These are phyloP conservation scores for Puccinia novopanici DNA, from an alignment of 1,284 basidiomycete genomes.

Conservation along the genomic window DNA sequence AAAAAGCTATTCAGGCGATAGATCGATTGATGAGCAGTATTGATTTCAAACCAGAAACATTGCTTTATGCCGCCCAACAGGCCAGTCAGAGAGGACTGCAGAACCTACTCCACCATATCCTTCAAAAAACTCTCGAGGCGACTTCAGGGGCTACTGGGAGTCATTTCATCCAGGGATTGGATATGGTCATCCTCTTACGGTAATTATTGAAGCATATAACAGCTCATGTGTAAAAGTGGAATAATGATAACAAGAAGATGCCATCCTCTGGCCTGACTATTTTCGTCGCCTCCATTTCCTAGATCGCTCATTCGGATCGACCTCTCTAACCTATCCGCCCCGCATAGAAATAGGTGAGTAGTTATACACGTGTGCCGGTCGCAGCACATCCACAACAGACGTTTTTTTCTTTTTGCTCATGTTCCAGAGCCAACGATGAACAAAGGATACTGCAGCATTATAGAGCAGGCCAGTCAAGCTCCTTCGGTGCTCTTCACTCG, in stretches of 20 bases:
- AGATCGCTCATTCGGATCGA: constrained; percentile 44
- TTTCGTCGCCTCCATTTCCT: background rate
- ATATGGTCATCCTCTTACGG: constrained; percentile 43
- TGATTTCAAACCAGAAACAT: constrained; percentile 50
- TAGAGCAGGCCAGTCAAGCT: constrained; percentile 18
- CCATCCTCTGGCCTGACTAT: background rate
- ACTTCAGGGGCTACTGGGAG: constrained; percentile 25
- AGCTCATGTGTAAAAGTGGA: background rate
- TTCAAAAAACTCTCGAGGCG: constrained; percentile 34
- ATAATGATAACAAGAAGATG: background rate
- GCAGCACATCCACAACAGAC: constrained; percentile 5
- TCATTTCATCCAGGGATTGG: constrained; percentile 38
- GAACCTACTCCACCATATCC: constrained; percentile 30
- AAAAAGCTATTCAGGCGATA: constrained; percentile 35
- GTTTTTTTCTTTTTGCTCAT: background rate
- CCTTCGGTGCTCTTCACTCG: background rate
- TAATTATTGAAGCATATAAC: background rate
- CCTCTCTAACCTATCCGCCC: constrained; percentile 23
- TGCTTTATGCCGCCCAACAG: constrained; percentile 44
- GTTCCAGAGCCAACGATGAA: constrained; percentile 16
- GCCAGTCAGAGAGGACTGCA: constrained; percentile 43
- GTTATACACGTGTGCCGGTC: background rate
- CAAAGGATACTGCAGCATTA: constrained; percentile 42
- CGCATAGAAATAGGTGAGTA: constrained; percentile 14
- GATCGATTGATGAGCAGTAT: constrained; percentile 43